phyloP scores from a whole-genome alignment of 2,329 filamentous ascomycete genomes.

The Colletotrichum sp. region DNA sequence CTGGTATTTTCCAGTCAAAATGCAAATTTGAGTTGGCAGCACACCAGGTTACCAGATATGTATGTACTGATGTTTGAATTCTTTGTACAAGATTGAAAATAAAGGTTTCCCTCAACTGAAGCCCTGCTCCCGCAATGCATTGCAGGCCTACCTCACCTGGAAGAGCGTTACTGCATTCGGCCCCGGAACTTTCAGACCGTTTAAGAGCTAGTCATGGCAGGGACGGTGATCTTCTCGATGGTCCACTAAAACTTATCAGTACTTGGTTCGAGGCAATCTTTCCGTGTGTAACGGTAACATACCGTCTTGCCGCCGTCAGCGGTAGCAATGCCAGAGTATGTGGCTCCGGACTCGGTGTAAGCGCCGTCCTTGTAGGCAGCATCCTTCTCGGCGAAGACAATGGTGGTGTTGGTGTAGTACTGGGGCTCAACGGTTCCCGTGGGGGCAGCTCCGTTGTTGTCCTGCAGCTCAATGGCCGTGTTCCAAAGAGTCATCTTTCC shows the following conservation, averaged over 20 bases:
- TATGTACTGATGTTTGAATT: background rate
- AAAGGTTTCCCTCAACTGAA: background rate
- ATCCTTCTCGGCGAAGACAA: background rate
- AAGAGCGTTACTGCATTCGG: background rate
- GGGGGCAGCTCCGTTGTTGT: background rate
- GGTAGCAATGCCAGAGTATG: background rate
- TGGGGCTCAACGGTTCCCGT: background rate
- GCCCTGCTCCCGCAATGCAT: background rate
- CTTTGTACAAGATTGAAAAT: background rate
- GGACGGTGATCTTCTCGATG: background rate
- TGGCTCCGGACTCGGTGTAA: background rate
- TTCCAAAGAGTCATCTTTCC: background rate
- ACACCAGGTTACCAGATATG: background rate
- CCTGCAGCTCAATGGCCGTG: background rate
- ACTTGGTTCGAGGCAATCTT: background rate
- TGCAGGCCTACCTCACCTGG: background rate
- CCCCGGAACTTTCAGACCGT: background rate
- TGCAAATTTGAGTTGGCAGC: rapidly evolving
- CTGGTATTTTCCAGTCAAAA: background rate
- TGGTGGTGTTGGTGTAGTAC: background rate
- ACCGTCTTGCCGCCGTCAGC: background rate
- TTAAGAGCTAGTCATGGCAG: background rate
- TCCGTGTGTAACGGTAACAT: background rate
- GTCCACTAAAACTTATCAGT: background rate
- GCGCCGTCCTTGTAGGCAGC: background rate